Evolutionary conservation across 2,329 filamentous ascomycete genomes (phyloP).

Genomic region (Chaetomiaceae sp.): DNA sequence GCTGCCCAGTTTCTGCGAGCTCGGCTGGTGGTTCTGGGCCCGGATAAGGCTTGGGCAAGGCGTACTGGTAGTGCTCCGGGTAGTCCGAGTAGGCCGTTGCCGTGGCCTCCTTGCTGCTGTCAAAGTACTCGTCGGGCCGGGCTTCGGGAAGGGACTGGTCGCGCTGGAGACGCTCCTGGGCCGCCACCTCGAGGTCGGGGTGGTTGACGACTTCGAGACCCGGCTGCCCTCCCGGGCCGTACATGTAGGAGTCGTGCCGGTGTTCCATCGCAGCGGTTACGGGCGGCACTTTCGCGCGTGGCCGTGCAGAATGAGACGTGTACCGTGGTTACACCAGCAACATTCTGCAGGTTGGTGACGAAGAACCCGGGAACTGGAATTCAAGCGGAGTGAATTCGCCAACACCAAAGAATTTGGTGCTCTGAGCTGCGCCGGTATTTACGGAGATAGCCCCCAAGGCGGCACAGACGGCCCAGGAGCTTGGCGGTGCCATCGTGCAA

Average conservation of each 20-base stretch:
- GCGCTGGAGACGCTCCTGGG: not conserved
- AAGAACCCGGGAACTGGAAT: too few species aligned
- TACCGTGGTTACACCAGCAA: too few species aligned
- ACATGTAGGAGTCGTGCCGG: too few species aligned
- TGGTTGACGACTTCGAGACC: slow-evolving; percentile 2
- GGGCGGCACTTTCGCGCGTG: not conserved
- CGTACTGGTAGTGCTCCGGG: not conserved
- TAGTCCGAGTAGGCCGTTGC: not conserved
- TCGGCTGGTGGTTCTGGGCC: not conserved
- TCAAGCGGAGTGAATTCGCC: too few species aligned
- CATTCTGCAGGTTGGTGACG: too few species aligned
- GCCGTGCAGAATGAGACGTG: too few species aligned
- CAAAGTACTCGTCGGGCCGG: not conserved
- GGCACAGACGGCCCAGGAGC: too few species aligned
- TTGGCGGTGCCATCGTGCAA: too few species aligned
- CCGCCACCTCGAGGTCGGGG: not conserved
- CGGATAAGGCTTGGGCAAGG: not conserved
- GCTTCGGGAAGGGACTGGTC: not conserved
- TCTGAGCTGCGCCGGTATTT: too few species aligned
- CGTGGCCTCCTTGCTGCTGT: not conserved
- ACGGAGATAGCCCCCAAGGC: too few species aligned
- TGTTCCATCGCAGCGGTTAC: not conserved
- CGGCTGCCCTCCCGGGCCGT: not conserved
- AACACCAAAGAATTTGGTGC: too few species aligned
- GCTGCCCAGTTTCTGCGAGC: not conserved